Percentiles rank a stretch among this genome's conserved stretches.
Evolutionary conservation across 208 protist genomes (phyloP).

Genomic region (Wallacemonas rigidus): DNA sequence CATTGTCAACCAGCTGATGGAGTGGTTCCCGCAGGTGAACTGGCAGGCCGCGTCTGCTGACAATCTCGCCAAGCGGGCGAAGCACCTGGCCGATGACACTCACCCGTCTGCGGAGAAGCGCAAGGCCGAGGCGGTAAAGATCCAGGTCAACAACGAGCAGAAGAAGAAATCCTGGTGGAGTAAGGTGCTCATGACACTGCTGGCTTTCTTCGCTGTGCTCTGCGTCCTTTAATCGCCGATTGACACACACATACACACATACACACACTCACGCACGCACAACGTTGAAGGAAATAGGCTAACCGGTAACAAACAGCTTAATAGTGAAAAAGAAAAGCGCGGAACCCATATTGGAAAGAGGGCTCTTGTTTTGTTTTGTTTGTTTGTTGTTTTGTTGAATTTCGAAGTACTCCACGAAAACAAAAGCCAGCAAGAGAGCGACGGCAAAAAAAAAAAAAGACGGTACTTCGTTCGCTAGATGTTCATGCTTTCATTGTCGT

Average conservation of each 20-base stretch:
- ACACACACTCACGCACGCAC: not conserved
- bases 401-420: no score
- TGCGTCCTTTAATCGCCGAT: slow-evolving; percentile 47
- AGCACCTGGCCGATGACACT: slow-evolving; percentile 62
- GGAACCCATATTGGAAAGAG: no score
- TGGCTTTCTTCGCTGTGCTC: slow-evolving; percentile 67
- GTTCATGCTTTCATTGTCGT: no score
- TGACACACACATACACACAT: not conserved
- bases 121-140: slow-evolving; percentile 29
- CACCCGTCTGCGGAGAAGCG: slow-evolving; percentile 44
- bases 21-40: slow-evolving; percentile 71
- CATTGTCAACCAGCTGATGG: slow-evolving; percentile 43
- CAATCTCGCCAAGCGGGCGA: slow-evolving; percentile 48
- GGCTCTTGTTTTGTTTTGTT: no score
- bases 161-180: slow-evolving; percentile 66
- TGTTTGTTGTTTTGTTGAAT: no score
- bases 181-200: slow-evolving; percentile 56
- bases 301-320: no score
- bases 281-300: no score
- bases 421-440: no score
- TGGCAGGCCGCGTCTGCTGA: slow-evolving; percentile 68
- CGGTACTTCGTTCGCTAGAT: no score
- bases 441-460: no score
- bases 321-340: not conserved
- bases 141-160: slow-evolving; percentile 37